A percentile compares a stretch with the other conserved stretches of the same genome.
These are phyloP conservation scores for Schoenoplectus tabernaemontani DNA, from an alignment of 202 grass and related monocot species.

Conservation along the genomic window DNA sequence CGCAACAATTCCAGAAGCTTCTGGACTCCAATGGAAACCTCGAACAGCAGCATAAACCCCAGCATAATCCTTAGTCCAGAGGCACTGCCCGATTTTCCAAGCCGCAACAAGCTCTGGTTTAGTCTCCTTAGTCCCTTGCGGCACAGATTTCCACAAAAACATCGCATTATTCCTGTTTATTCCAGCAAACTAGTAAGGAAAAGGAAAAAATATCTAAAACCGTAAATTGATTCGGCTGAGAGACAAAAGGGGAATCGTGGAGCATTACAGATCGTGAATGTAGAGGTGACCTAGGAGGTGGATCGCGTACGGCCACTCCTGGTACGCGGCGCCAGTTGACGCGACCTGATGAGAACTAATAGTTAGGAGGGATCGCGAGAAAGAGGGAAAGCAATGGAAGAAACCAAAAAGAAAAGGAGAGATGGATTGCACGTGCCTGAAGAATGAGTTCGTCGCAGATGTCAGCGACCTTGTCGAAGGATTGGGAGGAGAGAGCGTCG, in stretches of 20 bases:
- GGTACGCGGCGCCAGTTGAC: conserved; percentile 36
- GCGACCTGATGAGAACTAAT: conserved; percentile 27
- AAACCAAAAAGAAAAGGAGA: conserved; percentile 6
- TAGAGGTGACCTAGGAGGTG: conserved; percentile 80
- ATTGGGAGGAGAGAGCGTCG: conserved; percentile 44
- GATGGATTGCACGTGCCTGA: conserved; percentile 28
- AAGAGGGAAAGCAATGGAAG: not conserved
- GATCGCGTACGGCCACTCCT: conserved; percentile 82
- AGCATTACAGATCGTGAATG: conserved; percentile 55
- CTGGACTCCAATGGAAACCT: conserved; percentile 59
- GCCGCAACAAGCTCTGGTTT: conserved; percentile 54
- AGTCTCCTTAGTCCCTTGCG: conserved; percentile 66
- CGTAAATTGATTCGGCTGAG: not conserved
- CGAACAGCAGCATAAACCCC: conserved; percentile 47
- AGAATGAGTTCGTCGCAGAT: conserved; percentile 78
- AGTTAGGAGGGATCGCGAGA: not conserved
- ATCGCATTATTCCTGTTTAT: conserved; percentile 68
- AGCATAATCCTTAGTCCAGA: conserved; percentile 75
- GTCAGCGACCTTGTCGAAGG: conserved; percentile 38
- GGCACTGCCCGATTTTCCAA: conserved; percentile 81
- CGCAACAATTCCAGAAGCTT: conserved; percentile 42
- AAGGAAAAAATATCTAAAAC: conserved; percentile 7
- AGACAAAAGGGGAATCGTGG: not conserved
- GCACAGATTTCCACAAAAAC: conserved; percentile 78
- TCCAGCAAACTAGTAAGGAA: not conserved